These are phyloP conservation scores for Magnaporthiopsis rhizophila DNA, from an alignment of 2,329 filamentous ascomycete genomes.

Conservation along the genomic window DNA sequence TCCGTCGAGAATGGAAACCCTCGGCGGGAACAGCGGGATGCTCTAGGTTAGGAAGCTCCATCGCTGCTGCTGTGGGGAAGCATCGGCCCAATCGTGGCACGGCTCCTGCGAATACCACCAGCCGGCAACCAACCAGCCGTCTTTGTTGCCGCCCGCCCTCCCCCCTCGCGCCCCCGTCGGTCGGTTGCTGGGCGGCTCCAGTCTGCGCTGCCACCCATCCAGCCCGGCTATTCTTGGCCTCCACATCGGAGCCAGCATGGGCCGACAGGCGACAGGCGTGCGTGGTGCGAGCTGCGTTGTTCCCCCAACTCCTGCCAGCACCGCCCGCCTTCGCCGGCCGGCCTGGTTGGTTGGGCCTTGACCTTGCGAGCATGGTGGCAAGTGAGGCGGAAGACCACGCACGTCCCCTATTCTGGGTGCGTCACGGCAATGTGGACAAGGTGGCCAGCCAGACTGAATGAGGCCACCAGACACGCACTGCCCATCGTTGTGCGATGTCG, in stretches of 20 bases:
- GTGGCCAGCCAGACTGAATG: background rate
- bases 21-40: background rate
- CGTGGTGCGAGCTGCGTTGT: background rate
- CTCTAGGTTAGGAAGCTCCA: background rate
- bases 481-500: background rate
- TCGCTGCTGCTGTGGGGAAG: background rate
- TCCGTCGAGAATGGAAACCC: background rate
- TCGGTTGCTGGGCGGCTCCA: conserved; percentile 1
- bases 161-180: background rate
- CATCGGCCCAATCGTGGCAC: background rate
- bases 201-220: background rate
- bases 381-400: background rate
- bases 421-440: background rate
- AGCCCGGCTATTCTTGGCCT: conserved; percentile 7
- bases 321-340: too few relatives aligned
- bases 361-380: background rate
- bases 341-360: background rate
- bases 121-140: conserved; percentile 3
- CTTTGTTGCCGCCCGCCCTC: conserved; percentile 5
- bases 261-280: background rate
- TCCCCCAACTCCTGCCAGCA: background rate
- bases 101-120: background rate
- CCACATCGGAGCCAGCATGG: background rate
- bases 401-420: too few relatives aligned
- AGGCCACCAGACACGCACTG: background rate